phyloP scores from a whole-genome alignment of 2,329 filamentous ascomycete species.

The Boeremia exigua region DNA sequence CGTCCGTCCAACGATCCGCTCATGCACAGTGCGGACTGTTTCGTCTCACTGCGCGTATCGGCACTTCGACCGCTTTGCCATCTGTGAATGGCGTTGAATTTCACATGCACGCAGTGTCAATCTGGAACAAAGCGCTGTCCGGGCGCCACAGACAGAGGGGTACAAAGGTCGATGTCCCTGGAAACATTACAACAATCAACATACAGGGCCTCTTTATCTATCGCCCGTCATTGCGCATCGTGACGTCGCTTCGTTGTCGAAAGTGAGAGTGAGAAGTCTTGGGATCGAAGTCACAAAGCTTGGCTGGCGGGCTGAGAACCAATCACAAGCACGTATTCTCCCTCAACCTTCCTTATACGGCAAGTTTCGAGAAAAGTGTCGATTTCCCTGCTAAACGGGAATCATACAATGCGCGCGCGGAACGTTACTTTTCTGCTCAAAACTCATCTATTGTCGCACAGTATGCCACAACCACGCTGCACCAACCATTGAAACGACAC shows the following conservation, averaged over 20 bases:
- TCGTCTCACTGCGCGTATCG: background rate
- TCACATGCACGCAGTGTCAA: background rate
- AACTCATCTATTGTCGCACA: background rate
- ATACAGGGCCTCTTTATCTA: background rate
- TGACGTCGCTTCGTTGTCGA: background rate
- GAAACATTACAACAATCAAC: background rate
- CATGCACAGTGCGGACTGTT: background rate
- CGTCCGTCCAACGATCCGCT: background rate
- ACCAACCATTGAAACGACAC: too few relatives aligned
- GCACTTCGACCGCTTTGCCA: background rate
- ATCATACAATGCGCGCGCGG: background rate
- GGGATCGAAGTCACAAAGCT: background rate
- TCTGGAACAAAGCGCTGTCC: background rate
- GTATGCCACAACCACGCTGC: too few relatives aligned
- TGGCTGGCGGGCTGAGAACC: background rate
- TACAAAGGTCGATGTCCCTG: background rate
- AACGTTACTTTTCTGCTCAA: background rate
- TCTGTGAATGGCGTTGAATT: background rate
- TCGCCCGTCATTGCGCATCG: too few relatives aligned
- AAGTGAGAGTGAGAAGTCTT: background rate
- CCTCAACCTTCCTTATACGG: background rate
- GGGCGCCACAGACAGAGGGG: background rate
- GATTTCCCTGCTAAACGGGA: conserved; percentile 1
- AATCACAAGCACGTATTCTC: background rate
- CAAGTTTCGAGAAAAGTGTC: background rate